phyloP scores from a whole-genome alignment of 805 yeast species.

The Saccharomyces eubayanus region DNA sequence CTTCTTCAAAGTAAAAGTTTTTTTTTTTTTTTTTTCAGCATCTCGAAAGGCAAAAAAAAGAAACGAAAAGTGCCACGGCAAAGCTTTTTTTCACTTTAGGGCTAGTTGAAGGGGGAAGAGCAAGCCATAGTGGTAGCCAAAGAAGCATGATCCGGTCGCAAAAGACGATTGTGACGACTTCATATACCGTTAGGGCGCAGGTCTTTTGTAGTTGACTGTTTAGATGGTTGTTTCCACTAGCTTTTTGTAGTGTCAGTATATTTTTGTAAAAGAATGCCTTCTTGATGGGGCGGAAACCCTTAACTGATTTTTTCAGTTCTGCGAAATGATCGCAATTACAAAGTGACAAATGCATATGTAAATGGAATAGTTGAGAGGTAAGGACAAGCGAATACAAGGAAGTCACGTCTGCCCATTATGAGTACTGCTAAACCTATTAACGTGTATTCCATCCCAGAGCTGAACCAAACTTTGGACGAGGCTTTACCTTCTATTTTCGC shows the following conservation, averaged over 20 bases:
- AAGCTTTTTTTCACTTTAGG: not conserved
- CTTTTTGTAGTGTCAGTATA: not conserved
- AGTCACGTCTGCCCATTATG: slow-evolving; percentile 7
- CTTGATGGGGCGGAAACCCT: not conserved
- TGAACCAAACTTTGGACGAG: slow-evolving; percentile 26
- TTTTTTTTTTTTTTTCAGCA: not conserved
- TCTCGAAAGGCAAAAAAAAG: not conserved
- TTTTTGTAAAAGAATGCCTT: not conserved
- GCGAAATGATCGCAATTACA: not conserved
- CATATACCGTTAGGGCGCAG: not conserved
- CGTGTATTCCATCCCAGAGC: slow-evolving; percentile 27
- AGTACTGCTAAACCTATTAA: slow-evolving; percentile 23
- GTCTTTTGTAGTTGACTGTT: not conserved
- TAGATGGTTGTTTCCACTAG: not conserved
- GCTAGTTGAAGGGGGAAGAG: not conserved
- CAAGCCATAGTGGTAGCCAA: not conserved
- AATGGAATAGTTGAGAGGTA: not conserved
- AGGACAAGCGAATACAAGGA: not conserved
- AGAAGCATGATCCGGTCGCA: not conserved
- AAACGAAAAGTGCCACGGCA: not conserved
- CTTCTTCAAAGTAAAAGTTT: not conserved
- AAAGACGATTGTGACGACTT: not conserved
- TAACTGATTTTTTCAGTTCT: not conserved
- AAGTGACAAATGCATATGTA: not conserved
- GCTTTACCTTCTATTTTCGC: slow-evolving; percentile 20